Conservation (phyloP, 2,329 filamentous ascomycete species). For the Truncatella angustata region DNA sequence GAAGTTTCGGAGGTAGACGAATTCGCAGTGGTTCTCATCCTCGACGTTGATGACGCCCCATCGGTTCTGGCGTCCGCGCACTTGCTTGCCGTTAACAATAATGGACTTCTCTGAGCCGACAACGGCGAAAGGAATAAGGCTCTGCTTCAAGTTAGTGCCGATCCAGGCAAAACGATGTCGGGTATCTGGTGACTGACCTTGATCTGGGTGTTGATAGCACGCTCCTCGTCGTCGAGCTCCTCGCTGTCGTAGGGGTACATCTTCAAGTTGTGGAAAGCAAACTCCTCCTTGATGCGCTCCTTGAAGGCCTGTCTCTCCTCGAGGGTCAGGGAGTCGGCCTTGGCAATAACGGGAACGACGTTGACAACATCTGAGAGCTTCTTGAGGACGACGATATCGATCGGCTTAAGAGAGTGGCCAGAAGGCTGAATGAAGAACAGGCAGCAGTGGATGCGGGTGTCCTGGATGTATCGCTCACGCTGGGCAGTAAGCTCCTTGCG, state of each 20-base stretch:
- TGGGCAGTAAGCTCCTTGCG: conserved; percentile 99
- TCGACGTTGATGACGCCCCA: conserved; percentile 99
- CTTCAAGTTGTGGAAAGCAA: conserved; percentile 98
- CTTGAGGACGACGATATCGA: conserved; percentile 99
- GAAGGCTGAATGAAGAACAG: conserved; percentile 99
- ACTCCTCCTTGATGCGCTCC: conserved; percentile 99
- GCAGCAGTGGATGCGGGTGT: conserved; percentile 99
- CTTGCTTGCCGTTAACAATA: conserved; percentile 95
- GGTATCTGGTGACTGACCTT: conserved; percentile 61
- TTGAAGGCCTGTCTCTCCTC: conserved; percentile 97
- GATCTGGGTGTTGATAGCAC: conserved; percentile 88
- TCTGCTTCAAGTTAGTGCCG: conserved; percentile 46
- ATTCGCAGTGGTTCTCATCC: conserved; percentile 99
- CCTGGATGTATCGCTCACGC: conserved; percentile 98
- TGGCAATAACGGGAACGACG: conserved; percentile 97
- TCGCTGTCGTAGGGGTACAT: conserved; percentile 99
- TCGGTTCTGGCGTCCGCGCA: conserved; percentile 95
- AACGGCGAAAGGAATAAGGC: conserved; percentile 94
- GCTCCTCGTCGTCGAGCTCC: conserved; percentile 96
- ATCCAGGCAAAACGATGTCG: too few relatives aligned
- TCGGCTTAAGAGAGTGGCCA: conserved; percentile 96
- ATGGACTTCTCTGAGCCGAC: conserved; percentile 98
- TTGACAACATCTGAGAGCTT: conserved; percentile 99
- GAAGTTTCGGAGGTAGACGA: conserved; percentile 97
- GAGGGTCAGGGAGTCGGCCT: conserved; percentile 92